These are phyloP conservation scores for Pseudogymnoascus sp. DNA, from an alignment of 2,329 filamentous ascomycete genomes.

Conservation along the genomic window DNA sequence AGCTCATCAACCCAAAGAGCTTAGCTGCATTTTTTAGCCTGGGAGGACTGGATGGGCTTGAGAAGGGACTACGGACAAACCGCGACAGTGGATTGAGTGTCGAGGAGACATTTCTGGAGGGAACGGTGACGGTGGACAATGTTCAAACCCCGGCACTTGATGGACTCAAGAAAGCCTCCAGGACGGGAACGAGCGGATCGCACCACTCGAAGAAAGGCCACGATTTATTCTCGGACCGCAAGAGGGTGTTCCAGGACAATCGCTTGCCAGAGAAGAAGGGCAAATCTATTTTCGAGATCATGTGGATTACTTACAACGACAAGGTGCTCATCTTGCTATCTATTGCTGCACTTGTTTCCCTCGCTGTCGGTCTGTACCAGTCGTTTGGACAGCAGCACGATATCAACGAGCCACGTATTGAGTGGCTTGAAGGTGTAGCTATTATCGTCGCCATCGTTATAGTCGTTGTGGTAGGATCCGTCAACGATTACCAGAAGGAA, in stretches of 20 bases:
- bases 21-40: conserved; percentile 65
- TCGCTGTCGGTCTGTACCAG: conserved; percentile 68
- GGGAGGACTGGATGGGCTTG: conserved; percentile 62
- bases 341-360: conserved; percentile 61
- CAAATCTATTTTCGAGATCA: conserved; percentile 60
- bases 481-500: conserved; percentile 77
- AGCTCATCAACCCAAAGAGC: conserved; percentile 73
- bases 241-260: conserved; percentile 61
- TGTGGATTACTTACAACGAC: conserved; percentile 77
- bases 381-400: conserved; percentile 48
- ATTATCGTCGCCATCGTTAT: conserved; percentile 70
- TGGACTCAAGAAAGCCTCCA: conserved; percentile 10
- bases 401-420: conserved; percentile 45
- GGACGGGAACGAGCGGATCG: background rate
- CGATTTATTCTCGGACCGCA: conserved; percentile 49
- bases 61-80: conserved; percentile 63
- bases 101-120: conserved; percentile 58
- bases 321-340: conserved; percentile 68
- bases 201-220: conserved; percentile 13
- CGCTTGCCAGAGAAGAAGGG: conserved; percentile 58
- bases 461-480: conserved; percentile 67
- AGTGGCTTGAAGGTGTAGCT: conserved; percentile 77
- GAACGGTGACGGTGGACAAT: conserved; percentile 60
- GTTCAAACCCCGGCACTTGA: conserved; percentile 21
- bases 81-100: conserved; percentile 55